phyloP scores from a whole-genome alignment of 2,329 filamentous ascomycete genomes.

The Tolypocladium endophyticum region DNA sequence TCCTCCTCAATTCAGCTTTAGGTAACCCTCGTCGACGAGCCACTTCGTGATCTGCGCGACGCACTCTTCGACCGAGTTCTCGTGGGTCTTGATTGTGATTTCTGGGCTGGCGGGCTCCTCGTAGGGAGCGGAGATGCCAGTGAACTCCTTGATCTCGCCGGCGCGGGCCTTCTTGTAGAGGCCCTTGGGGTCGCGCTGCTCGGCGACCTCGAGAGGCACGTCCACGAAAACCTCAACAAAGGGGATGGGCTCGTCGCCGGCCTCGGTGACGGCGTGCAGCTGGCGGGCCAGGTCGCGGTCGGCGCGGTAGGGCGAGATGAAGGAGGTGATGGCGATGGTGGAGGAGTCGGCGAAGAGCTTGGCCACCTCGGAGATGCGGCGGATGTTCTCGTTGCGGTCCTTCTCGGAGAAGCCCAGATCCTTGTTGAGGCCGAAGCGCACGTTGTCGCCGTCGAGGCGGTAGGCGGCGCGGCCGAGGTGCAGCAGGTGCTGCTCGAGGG shows the following conservation, averaged over 20 bases:
- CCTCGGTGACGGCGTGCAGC: constrained; percentile 55
- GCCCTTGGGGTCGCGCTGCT: constrained; percentile 93
- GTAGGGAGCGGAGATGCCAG: constrained; percentile 89
- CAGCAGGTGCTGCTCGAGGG: constrained; percentile 92
- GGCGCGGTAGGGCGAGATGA: constrained; percentile 89
- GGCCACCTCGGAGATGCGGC: constrained; percentile 87
- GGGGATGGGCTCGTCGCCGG: constrained; percentile 58
- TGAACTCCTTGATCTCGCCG: constrained; percentile 95
- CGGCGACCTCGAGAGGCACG: constrained; percentile 80
- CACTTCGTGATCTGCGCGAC: constrained; percentile 77
- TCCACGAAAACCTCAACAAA: constrained; percentile 95
- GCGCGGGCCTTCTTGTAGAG: constrained; percentile 94
- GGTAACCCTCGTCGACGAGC: constrained; percentile 54
- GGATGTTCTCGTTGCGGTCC: constrained; percentile 96
- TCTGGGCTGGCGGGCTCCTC: constrained; percentile 81
- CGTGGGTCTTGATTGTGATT: constrained; percentile 74
- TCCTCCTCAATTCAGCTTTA: constrained; percentile 13
- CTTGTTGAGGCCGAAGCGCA: constrained; percentile 96
- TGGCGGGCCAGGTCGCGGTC: constrained; percentile 76
- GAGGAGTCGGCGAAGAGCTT: constrained; percentile 92
- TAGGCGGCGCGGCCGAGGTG: constrained; percentile 77
- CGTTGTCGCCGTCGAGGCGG: constrained; percentile 94
- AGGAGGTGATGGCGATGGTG: constrained; percentile 83
- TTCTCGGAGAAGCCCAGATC: constrained; percentile 89
- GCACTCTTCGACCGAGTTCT: constrained; percentile 78